Evolutionary conservation across 352 stramenopile species (phyloP).

Genomic region (Globisporangium recalcitrans): DNA sequence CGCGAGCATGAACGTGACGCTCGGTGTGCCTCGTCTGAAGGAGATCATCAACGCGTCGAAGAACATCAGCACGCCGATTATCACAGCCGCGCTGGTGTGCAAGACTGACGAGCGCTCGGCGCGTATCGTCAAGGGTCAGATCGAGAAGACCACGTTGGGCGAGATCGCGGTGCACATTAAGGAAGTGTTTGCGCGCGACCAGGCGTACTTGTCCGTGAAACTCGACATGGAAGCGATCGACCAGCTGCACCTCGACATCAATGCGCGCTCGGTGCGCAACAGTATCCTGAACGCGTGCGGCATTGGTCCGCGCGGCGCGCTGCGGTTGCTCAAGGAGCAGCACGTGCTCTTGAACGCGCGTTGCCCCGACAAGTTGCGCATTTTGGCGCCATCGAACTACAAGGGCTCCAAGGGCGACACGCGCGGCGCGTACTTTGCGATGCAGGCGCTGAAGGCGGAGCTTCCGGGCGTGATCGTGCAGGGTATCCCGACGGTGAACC

Average conservation of each 20-base stretch:
- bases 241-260: constrained; percentile 96
- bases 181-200: constrained; percentile 93
- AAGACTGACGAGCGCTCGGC: constrained; percentile 96
- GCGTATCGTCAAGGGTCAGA: constrained; percentile 97
- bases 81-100: constrained; percentile 96
- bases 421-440: constrained; percentile 88
- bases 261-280: constrained; percentile 84
- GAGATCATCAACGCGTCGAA: constrained; percentile 97
- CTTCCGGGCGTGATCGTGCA: constrained; percentile 97
- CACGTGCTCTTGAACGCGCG: constrained; percentile 81
- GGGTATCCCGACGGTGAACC: constrained; percentile 96
- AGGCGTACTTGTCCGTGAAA: constrained; percentile 96
- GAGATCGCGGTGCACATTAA: constrained; percentile 96
- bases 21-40: constrained; percentile 98
- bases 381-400: constrained; percentile 80
- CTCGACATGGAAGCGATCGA: constrained; percentile 96
- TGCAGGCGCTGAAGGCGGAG: constrained; percentile 94
- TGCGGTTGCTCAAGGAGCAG: constrained; percentile 80
- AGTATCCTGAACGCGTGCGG: constrained; percentile 89
- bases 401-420: constrained; percentile 77
- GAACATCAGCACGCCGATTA: constrained; percentile 99
- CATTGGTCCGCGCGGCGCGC: constrained; percentile 53
- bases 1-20: constrained; percentile 99
- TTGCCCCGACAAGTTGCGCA: constrained; percentile 78
- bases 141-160: constrained; percentile 98